Percentiles rank a stretch among this genome's conserved stretches.
Conservation (phyloP, 768 basidiomycete species). For the Boletus eberwhitei region DNA sequence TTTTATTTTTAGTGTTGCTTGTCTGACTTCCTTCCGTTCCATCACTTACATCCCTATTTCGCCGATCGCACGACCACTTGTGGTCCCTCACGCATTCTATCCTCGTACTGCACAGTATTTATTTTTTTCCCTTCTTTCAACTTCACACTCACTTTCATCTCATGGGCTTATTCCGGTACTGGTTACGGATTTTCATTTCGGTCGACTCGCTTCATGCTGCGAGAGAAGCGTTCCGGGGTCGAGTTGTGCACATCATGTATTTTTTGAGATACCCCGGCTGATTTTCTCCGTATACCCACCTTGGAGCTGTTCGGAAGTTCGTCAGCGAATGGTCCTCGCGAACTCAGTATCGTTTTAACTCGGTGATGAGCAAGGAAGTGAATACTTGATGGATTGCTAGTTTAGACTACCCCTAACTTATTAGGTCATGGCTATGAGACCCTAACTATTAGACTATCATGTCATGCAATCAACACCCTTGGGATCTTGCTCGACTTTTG, state of each 20-base stretch:
- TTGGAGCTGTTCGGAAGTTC: not conserved
- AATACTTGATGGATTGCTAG: no score
- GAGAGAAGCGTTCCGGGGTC: not conserved
- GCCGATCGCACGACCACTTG: slow-evolving; percentile 8
- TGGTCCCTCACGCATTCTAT: slow-evolving; percentile 7
- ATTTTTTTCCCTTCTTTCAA: not conserved
- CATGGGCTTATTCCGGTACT: slow-evolving; percentile 14
- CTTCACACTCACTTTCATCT: slow-evolving; percentile 1
- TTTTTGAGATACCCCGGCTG: slow-evolving; percentile 28
- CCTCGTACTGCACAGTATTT: not conserved
- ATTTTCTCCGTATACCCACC: slow-evolving; percentile 6
- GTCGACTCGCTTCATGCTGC: slow-evolving; percentile 1
- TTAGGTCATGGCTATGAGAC: no score
- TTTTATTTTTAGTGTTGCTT: slow-evolving; percentile 3
- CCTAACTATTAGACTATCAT: no score
- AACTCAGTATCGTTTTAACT: not conserved
- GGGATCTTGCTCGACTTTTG: no score
- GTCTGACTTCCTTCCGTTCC: not conserved
- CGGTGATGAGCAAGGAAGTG: not conserved
- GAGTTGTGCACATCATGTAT: slow-evolving; percentile 12
- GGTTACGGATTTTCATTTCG: slow-evolving; percentile 22
- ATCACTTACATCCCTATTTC: slow-evolving; percentile 16
- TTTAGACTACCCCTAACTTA: no score
- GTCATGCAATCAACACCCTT: no score
- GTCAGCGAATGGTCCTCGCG: not conserved